phyloP scores from a whole-genome alignment of 441 rosid species.

The Raphanus hybrid region DNA sequence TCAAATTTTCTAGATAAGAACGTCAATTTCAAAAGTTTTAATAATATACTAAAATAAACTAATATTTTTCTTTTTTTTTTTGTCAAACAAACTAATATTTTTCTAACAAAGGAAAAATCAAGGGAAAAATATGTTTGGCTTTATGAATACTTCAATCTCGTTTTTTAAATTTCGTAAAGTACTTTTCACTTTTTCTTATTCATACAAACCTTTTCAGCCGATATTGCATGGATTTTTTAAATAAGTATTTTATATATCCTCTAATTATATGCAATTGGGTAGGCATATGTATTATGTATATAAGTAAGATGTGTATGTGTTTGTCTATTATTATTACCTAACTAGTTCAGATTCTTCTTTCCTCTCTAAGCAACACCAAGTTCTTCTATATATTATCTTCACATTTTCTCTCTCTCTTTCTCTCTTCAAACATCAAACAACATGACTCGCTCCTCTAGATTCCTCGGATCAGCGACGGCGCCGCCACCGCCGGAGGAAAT shows the following conservation, averaged over 20 bases:
- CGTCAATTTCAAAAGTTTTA: background rate
- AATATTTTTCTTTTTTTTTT: too few relatives aligned
- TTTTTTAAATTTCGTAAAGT: conserved; percentile 9
- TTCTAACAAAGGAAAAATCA: background rate
- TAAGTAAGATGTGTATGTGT: conserved; percentile 16
- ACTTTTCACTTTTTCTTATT: background rate
- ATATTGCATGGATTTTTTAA: conserved; percentile 14
- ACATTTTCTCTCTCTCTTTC: conserved; percentile 6
- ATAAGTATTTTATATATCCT: background rate
- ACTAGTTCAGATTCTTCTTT: conserved; percentile 28
- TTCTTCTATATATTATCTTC: background rate
- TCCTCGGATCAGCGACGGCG: conserved; percentile 39
- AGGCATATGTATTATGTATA: conserved; percentile 18
- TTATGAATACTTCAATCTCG: conserved; percentile 37
- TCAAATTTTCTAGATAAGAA: background rate
- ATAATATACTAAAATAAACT: background rate
- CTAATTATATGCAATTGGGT: conserved; percentile 25
- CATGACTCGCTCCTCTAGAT: conserved; percentile 47
- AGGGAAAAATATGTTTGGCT: conserved; percentile 29
- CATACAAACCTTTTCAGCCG: conserved; percentile 18
- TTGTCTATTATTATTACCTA: background rate
- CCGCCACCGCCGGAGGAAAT: conserved; percentile 52
- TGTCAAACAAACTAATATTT: too few relatives aligned
- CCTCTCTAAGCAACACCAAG: conserved; percentile 7
- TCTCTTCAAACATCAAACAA: conserved; percentile 6